These are phyloP conservation scores for Serendipita vermifera DNA, from an alignment of 768 basidiomycete genomes.

Conservation along the genomic window DNA sequence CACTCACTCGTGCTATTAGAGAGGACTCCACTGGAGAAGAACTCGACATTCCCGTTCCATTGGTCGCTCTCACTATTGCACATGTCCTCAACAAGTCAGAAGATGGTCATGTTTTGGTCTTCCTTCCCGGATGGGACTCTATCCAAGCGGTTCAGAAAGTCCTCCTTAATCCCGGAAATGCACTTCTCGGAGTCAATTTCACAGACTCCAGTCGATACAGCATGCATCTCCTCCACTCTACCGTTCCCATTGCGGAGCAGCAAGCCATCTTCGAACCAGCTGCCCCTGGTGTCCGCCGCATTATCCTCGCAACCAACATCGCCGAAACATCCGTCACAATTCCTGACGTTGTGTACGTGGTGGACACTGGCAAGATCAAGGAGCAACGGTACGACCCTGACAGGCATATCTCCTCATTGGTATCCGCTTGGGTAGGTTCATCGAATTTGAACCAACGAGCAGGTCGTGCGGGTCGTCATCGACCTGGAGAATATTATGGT, in stretches of 20 bases:
- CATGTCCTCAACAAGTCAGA: conserved; percentile 61
- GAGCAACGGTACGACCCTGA: conserved; percentile 83
- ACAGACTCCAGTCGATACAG: conserved; percentile 41
- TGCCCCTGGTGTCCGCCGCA: conserved; percentile 57
- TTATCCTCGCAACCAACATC: conserved; percentile 90
- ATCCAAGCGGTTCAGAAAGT: conserved; percentile 58
- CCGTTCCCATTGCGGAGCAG: conserved; percentile 78
- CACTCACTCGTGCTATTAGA: conserved; percentile 11
- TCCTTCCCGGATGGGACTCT: conserved; percentile 90
- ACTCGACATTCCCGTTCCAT: conserved; percentile 63
- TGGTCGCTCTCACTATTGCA: conserved; percentile 69
- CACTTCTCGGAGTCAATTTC: conserved; percentile 47
- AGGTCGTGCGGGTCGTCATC: conserved; percentile 83
- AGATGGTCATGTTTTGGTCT: conserved; percentile 80
- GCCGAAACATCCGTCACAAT: conserved; percentile 94
- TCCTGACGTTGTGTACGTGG: conserved; percentile 87
- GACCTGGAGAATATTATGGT: conserved; percentile 83
- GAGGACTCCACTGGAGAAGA: conserved; percentile 29
- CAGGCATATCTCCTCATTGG: conserved; percentile 74
- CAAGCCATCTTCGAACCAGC: conserved; percentile 82
- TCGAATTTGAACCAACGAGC: conserved; percentile 87
- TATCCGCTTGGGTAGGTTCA: conserved; percentile 81
- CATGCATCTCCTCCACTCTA: conserved; percentile 79
- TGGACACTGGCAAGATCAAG: conserved; percentile 81
- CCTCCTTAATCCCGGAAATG: conserved; percentile 37